Base-by-base conservation (phyloP, 1,139 yeast genomes). In the Magnusiomyces magnusii region DNA sequence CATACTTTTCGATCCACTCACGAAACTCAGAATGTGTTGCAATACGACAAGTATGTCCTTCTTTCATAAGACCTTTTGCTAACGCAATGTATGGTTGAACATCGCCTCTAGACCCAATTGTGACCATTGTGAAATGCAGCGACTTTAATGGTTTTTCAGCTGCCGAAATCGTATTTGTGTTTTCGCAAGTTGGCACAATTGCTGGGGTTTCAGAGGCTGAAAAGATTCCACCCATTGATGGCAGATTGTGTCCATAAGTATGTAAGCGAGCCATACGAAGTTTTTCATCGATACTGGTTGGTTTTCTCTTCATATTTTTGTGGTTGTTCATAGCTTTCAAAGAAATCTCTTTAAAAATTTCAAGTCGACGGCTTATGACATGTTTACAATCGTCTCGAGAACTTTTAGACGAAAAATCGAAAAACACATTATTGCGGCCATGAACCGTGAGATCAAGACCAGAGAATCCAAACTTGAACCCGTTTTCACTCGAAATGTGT, bases 41-140 rank as follows among this genome's bases (percentile, higher is more conserved):
- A 61, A 92, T 91, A 25, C 85, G 84, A 1, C 90, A 95, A 24
- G 71, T 72, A 68, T 92, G 97, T 0, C 97, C 97, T 67, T 92
- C 97, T 36, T 77, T 76, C 53, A 82, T 72, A 54, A 92, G 75
- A 0, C 93, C 96, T 65, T 84, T 83, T 0, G 89, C 95, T n/a
- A 92, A 74, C 0, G 98, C 93, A 64, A 92, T 86, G 69, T 91
- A 93, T 0, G 98, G 98, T 70, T 92, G 98, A 7, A 92, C 98
- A 72, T 92, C 98, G 51, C 98, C 98, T 60, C 98, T 77, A 0
- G 97, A 89, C 0, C 98, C 98, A 68, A 92, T 92, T 0, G 98
- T 92, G 60, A 92, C 74, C 58, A 91, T 75, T 0, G 90, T 86
- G 66, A 92, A 81, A 51, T 79, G 81, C 64, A 80, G 80, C 0